Percentiles rank a stretch among this genome's conserved stretches.
Conservation (phyloP, 768 basidiomycete species). For the Phylloporus sp. region DNA sequence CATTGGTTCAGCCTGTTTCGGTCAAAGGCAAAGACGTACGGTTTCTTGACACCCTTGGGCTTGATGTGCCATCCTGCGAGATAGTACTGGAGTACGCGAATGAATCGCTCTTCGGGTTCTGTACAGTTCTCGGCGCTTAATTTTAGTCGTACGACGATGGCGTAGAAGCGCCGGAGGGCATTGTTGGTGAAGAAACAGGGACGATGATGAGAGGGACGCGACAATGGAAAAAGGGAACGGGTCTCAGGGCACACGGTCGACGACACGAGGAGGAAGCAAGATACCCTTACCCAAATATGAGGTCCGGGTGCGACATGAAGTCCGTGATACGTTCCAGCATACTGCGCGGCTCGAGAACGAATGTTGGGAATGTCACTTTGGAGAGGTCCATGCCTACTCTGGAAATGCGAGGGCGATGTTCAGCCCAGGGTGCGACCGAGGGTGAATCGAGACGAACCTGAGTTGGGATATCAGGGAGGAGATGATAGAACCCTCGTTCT, state of each 20-base stretch:
- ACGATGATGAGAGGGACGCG: not conserved
- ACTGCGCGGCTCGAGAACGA: constrained; percentile 94
- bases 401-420: constrained; percentile 9
- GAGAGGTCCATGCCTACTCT: constrained; percentile 97
- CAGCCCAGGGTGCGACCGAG: constrained; percentile 5
- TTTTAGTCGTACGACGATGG: constrained; percentile 7
- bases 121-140: constrained; percentile 73
- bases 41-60: constrained; percentile 99
- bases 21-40: constrained; percentile 47
- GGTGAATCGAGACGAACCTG: constrained; percentile 43
- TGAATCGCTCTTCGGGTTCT: constrained; percentile 86
- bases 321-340: constrained; percentile 99
- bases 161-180: not conserved
- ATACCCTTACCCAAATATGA: constrained; percentile 81
- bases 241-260: constrained; percentile 20
- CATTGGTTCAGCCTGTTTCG: constrained; percentile 4
- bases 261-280: constrained; percentile 10
- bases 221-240: constrained; percentile 2
- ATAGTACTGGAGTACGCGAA: constrained; percentile 89
- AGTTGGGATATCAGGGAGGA: constrained; percentile 85
- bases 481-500: constrained; percentile 91
- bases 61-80: constrained; percentile 99
- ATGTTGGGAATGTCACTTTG: constrained; percentile 90
- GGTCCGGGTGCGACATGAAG: constrained; percentile 98
- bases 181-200: not conserved